Conservation (phyloP, 495 filamentous ascomycete genomes). For the Penicillium flavigenum region DNA sequence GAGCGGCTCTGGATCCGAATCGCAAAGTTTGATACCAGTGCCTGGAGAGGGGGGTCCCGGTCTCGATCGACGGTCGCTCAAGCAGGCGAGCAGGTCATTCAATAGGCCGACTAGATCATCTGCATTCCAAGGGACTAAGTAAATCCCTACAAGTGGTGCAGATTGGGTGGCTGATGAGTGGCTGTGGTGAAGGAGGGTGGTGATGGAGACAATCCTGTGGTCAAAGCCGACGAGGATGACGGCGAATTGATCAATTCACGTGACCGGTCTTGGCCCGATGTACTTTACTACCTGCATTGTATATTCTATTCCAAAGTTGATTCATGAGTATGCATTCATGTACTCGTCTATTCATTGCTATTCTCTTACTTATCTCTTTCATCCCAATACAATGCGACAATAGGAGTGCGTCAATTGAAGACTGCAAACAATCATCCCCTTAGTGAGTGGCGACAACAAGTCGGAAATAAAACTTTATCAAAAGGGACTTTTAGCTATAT, state of each 20-base stretch:
- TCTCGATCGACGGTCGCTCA: constrained; percentile 43
- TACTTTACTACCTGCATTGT: constrained; percentile 1
- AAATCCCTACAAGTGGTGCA: constrained; percentile 16
- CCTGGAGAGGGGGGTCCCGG: constrained; percentile 30
- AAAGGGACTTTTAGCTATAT: not conserved
- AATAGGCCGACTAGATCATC: constrained; percentile 39
- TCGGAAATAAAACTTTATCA: not conserved
- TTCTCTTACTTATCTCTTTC: not conserved
- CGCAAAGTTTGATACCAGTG: constrained; percentile 23
- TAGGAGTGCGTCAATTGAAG: not conserved
- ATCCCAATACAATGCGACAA: not conserved
- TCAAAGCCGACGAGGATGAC: constrained; percentile 37
- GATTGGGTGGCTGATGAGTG: constrained; percentile 29
- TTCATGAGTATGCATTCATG: not conserved
- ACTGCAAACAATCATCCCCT: not conserved
- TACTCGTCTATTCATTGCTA: not conserved
- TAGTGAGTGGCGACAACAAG: not conserved
- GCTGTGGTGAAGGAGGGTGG: constrained; percentile 28
- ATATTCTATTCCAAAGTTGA: not conserved
- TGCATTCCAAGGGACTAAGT: constrained; percentile 38
- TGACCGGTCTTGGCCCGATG: constrained; percentile 27
- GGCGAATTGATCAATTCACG: constrained; percentile 40
- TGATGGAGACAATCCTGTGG: constrained; percentile 34
- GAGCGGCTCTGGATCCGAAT: constrained; percentile 22
- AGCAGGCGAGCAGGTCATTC: constrained; percentile 42